These are phyloP conservation scores for Amaranthus tricolor DNA, from an alignment of 179 eudicot genomes.

Conservation along the genomic window DNA sequence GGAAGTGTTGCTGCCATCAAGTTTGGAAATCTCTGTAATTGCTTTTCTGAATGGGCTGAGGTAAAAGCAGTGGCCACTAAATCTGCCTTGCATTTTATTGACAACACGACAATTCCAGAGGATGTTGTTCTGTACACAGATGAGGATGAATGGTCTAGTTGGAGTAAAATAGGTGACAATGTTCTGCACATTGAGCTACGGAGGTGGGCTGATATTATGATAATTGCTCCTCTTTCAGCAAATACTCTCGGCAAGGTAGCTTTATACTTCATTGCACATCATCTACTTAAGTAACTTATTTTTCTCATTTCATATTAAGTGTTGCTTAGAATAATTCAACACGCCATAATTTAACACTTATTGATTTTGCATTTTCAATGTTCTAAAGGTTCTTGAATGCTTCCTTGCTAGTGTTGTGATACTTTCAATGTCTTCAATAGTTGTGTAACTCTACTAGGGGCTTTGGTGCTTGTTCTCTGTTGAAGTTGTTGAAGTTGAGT, in stretches of 20 bases:
- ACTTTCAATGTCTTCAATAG: too few species aligned
- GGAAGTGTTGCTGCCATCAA: constrained; percentile 98
- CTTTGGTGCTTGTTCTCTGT: background rate
- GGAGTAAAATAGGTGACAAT: constrained; percentile 82
- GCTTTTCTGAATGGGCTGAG: constrained; percentile 96
- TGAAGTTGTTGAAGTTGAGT: background rate
- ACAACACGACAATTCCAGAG: constrained; percentile 59
- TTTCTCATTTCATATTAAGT: background rate
- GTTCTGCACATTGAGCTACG: constrained; percentile 96
- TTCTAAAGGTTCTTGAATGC: too few species aligned
- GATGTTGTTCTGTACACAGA: constrained; percentile 75
- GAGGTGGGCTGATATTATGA: constrained; percentile 96
- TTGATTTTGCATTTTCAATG: background rate
- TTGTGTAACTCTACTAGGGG: background rate
- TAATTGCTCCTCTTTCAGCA: constrained; percentile 90
- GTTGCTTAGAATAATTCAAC: background rate
- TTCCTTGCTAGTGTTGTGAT: background rate
- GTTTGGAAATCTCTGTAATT: constrained; percentile 77
- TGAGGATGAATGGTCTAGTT: constrained; percentile 87
- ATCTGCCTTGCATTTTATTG: constrained; percentile 77
- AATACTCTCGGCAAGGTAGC: constrained; percentile 92
- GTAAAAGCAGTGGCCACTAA: constrained; percentile 78
- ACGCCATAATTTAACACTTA: background rate
- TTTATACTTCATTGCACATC: background rate
- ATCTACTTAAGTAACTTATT: background rate